Conservation (phyloP, 2,329 filamentous ascomycete genomes). For the Neonectria ditissima region DNA sequence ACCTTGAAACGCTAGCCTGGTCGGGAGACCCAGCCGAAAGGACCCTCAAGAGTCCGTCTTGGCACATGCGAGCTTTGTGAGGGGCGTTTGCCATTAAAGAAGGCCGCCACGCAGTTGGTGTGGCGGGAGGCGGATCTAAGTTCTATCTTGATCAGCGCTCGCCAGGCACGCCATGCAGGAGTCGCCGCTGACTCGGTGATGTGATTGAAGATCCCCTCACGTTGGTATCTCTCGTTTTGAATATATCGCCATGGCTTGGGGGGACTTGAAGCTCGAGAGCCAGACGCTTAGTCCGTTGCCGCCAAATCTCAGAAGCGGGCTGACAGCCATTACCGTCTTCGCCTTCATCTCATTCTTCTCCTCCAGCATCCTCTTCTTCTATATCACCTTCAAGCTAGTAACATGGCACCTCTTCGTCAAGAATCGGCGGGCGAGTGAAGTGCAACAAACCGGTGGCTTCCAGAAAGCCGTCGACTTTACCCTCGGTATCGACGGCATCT, state of each 20-base stretch:
- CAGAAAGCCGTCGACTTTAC: slow-evolving; percentile 50
- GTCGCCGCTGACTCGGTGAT: neutral
- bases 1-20: slow-evolving; percentile 5
- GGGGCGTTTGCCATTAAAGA: neutral
- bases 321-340: slow-evolving; percentile 47
- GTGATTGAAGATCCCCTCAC: neutral
- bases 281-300: slow-evolving; percentile 43
- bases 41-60: neutral
- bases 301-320: slow-evolving; percentile 39
- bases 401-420: slow-evolving; percentile 45
- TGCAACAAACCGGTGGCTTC: slow-evolving; percentile 24
- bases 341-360: slow-evolving; percentile 49
- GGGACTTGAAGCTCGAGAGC: slow-evolving; percentile 34
- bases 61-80: neutral
- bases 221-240: neutral
- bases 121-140: neutral
- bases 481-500: slow-evolving; percentile 51
- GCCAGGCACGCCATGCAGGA: slow-evolving; percentile 5
- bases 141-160: neutral
- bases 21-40: neutral
- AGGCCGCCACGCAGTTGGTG: neutral
- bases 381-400: slow-evolving; percentile 48
- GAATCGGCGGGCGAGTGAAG: slow-evolving; percentile 18
- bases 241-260: slow-evolving; percentile 40
- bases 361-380: slow-evolving; percentile 46